Evolutionary conservation across 768 basidiomycete genomes (phyloP).

Genomic region (Krasilnikovozyma curviuscula): DNA sequence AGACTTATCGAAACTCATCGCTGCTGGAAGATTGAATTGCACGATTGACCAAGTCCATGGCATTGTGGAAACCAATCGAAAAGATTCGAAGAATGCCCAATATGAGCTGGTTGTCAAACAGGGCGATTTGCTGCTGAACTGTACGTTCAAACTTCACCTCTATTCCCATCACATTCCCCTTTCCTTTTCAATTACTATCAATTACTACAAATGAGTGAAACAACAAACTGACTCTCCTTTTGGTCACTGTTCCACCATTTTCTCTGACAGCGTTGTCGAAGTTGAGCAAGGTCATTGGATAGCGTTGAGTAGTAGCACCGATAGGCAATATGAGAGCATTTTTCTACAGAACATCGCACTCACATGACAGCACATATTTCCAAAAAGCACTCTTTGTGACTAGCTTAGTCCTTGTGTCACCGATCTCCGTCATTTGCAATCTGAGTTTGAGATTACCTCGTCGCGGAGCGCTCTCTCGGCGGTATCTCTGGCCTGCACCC

Average conservation of each 20-base stretch:
- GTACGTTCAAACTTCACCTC: slow-evolving; percentile 22
- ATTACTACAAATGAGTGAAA: no score
- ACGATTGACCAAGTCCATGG: slow-evolving; percentile 90
- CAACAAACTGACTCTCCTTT: no score
- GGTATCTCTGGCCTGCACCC: no score
- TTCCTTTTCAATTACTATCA: neutral
- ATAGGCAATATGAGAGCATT: no score
- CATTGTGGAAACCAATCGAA: slow-evolving; percentile 74
- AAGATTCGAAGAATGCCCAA: slow-evolving; percentile 56
- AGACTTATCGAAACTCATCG: slow-evolving; percentile 81
- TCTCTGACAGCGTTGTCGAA: slow-evolving; percentile 2
- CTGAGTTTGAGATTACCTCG: no score
- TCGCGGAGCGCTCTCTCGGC: no score
- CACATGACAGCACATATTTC: no score
- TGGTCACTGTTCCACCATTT: neutral
- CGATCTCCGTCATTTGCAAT: no score
- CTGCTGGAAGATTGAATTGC: slow-evolving; percentile 61
- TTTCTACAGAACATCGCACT: no score
- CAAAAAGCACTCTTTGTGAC: no score
- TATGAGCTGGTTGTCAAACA: slow-evolving; percentile 86
- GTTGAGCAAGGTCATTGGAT: slow-evolving; percentile 8
- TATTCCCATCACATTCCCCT: neutral
- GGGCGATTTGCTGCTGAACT: slow-evolving; percentile 72
- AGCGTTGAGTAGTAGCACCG: no score
- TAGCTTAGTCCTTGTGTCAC: no score